phyloP scores from a whole-genome alignment of 768 basidiomycete genomes.

The Kwoniella dejecticola region DNA sequence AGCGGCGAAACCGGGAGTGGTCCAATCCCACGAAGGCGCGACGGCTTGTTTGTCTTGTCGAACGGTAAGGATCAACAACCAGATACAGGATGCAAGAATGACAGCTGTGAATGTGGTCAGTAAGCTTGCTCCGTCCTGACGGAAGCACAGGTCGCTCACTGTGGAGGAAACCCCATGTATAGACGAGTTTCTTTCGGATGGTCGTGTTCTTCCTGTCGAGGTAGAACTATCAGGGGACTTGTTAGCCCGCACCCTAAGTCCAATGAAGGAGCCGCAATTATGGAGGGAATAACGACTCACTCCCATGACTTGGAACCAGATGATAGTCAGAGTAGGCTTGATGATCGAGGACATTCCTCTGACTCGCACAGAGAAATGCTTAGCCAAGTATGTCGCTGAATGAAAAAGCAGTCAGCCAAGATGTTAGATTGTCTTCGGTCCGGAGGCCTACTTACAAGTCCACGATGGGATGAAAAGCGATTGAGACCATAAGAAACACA shows the following conservation, averaged over 20 bases:
- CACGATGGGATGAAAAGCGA: constrained; percentile 21
- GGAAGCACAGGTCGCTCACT: not conserved
- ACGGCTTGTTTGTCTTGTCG: constrained; percentile 4
- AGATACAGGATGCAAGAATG: constrained; percentile 13
- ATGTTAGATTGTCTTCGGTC: not conserved
- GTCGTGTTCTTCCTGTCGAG: constrained; percentile 17
- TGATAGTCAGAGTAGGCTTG: constrained; percentile 18
- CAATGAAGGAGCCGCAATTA: too few relatives aligned
- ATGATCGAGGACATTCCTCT: constrained; percentile 19
- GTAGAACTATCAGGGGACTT: not conserved
- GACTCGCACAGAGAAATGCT: constrained; percentile 22
- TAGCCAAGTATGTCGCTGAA: constrained; percentile 7
- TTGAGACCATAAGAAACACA: constrained; percentile 21
- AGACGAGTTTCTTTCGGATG: constrained; percentile 21
- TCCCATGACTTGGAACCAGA: constrained; percentile 21
- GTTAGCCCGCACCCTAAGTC: not conserved
- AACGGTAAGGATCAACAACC: constrained; percentile 14
- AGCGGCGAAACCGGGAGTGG: constrained; percentile 16
- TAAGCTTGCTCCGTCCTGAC: too few relatives aligned
- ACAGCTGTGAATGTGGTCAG: not conserved
- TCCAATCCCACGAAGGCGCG: constrained; percentile 15
- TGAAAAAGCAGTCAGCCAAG: not conserved
- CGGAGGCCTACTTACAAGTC: constrained; percentile 4
- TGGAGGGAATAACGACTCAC: not conserved
- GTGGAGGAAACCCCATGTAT: constrained; percentile 19